Evolutionary conservation across 176 grass and related monocot species (phyloP), one percentile per base, ranked within the genome.

Genomic region (Aegilops bicornis): DNA sequence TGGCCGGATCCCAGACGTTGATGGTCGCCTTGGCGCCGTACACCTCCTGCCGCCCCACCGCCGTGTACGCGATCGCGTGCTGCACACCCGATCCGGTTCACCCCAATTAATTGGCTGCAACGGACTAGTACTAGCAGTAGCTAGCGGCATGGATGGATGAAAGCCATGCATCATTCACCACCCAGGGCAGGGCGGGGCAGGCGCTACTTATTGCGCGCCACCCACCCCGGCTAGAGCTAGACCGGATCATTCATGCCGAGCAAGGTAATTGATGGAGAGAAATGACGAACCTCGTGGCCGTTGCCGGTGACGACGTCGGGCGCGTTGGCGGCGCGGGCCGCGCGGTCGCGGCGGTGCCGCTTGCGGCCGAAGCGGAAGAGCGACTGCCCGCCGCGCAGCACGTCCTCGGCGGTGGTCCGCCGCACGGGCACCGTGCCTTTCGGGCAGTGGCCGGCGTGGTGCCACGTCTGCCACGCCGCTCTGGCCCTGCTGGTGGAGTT

Each of bases 31-130:
- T 92, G 2, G 96, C 96, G 0, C 96, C 96, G 48, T 95, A 98
- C 39, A 95, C 84, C 80, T 86, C 35, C 73, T 67, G 73, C 73
- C 30, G 27, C 74, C 47, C 74, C 47, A 11, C 47, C 8, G 27
- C 74, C 2, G 93, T 95, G 93, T 95, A 98, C n/a, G 96, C 96
- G 84, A 95, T 98, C 75, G 96, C 96, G 88, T 98, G 96, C 96
- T 98, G 85, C 83, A 87, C 48, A 76, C 23, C 29, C 73, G 24
- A 50, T 31, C 33, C 31, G 6, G 23, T 20, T 14, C 22, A 8
- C 70, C 0, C 19, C 1, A 76, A 52, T 76, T 76, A 5, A 76
- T 52, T 10, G 9, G 2, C 39, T 42, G 43, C 73, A 5, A 54
- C 17, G 69, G 69, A 42, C 40, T 0, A 45, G 24, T 24, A 76